These are phyloP conservation scores for Fusarium virguliforme DNA, from an alignment of 2,329 filamentous ascomycete species.

Conservation along the genomic window DNA sequence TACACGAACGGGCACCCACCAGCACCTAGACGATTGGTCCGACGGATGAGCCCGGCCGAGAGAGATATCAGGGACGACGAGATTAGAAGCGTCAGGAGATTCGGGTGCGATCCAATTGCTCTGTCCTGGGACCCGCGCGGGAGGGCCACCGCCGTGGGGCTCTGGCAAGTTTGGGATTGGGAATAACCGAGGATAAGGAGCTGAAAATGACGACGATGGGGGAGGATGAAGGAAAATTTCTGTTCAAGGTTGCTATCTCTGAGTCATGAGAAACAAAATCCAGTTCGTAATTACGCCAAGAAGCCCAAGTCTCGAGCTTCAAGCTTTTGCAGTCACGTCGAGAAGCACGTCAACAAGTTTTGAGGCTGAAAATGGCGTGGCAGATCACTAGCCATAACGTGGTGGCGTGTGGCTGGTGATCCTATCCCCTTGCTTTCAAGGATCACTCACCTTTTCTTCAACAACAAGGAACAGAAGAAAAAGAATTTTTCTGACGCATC, in stretches of 20 bases:
- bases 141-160: conserved; percentile 23
- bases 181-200: conserved; percentile 50
- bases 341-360: background rate
- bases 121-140: conserved; percentile 19
- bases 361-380: conserved; percentile 29
- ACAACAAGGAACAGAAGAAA: background rate
- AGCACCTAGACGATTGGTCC: conserved; percentile 34
- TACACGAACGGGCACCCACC: conserved; percentile 32
- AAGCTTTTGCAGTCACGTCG: background rate
- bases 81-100: conserved; percentile 42
- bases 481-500: background rate
- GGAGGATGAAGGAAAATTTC: background rate
- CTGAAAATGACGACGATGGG: conserved; percentile 16
- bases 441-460: background rate
- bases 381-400: conserved; percentile 30
- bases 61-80: conserved; percentile 11
- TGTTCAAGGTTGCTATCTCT: conserved; percentile 2
- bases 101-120: conserved; percentile 19
- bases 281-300: background rate
- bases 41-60: conserved; percentile 41
- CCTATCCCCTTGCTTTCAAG: background rate
- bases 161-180: background rate
- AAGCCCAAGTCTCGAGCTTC: background rate
- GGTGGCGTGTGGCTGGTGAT: conserved; percentile 9
- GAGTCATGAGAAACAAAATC: conserved; percentile 5